Evolutionary conservation across 768 basidiomycete genomes (phyloP).

Genomic region (Steccherinum ochraceum): DNA sequence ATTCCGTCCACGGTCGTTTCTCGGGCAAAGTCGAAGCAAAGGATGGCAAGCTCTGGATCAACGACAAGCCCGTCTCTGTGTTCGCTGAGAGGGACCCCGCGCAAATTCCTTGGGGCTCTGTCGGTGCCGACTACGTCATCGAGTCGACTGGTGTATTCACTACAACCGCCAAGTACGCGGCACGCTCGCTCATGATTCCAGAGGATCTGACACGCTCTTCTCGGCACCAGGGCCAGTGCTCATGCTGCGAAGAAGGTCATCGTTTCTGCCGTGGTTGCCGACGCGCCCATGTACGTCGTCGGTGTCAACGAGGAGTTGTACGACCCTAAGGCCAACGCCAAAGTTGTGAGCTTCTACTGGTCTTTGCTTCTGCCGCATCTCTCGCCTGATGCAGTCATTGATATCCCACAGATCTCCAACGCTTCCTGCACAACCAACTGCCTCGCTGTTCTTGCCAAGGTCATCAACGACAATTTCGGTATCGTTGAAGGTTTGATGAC

Average conservation of each 20-base stretch:
- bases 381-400: neutral
- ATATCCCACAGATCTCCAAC: conserved; percentile 74
- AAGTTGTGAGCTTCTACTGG: conserved; percentile 53
- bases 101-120: conserved; percentile 73
- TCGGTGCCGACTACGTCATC: conserved; percentile 88
- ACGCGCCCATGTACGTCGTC: conserved; percentile 90
- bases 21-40: conserved; percentile 75
- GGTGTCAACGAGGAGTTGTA: conserved; percentile 96
- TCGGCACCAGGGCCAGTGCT: conserved; percentile 60
- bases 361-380: neutral
- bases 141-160: conserved; percentile 99
- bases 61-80: conserved; percentile 71
- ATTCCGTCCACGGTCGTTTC: conserved; percentile 91
- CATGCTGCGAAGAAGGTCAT: conserved; percentile 99
- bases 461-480: conserved; percentile 94
- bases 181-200: conserved; percentile 5
- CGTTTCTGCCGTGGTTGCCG: conserved; percentile 97
- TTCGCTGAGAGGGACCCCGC: conserved; percentile 85
- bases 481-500: conserved; percentile 98
- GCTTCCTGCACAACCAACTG: conserved; percentile 99
- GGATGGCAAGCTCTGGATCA: conserved; percentile 85
- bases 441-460: conserved; percentile 97
- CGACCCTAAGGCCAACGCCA: conserved; percentile 81
- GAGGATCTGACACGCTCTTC: conserved; percentile 6
- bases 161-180: conserved; percentile 76